Conservation (phyloP, 495 filamentous ascomycete genomes). For the Penicillium canescens region DNA sequence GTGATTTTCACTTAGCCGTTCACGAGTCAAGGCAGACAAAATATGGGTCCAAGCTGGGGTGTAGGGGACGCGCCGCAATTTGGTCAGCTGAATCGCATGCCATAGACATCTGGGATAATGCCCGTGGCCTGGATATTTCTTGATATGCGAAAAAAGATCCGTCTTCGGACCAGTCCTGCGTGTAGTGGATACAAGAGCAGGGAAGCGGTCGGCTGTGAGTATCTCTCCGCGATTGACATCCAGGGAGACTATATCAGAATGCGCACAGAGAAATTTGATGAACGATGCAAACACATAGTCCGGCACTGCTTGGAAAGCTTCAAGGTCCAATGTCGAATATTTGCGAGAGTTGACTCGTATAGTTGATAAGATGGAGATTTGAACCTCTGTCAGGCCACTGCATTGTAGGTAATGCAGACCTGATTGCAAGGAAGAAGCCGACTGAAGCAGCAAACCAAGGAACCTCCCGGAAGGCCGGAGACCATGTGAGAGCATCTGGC, state of each 20-base stretch:
- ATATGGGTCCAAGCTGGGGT: constrained; percentile 43
- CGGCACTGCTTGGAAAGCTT: constrained; percentile 32
- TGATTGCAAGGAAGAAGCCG: constrained; percentile 35
- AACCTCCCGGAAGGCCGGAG: constrained; percentile 44
- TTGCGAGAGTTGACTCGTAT: constrained; percentile 17
- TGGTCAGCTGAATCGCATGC: constrained; percentile 46
- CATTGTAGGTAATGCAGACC: constrained; percentile 44
- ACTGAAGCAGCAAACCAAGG: constrained; percentile 48
- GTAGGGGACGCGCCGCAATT: constrained; percentile 26
- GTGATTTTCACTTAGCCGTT: constrained; percentile 17
- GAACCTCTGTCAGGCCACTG: constrained; percentile 34
- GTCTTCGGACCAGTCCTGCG: constrained; percentile 2
- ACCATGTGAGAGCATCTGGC: constrained; percentile 51
- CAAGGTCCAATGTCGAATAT: constrained; percentile 14
- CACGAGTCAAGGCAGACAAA: constrained; percentile 27
- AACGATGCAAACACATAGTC: constrained; percentile 48
- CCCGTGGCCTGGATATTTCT: constrained; percentile 14
- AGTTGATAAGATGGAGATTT: constrained; percentile 36
- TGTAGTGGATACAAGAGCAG: constrained; percentile 21
- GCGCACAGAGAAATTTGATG: constrained; percentile 45
- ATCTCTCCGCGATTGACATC: constrained; percentile 13
- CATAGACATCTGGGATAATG: constrained; percentile 34
- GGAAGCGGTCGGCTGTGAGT: constrained; percentile 32
- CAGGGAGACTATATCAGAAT: constrained; percentile 12
- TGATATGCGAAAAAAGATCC: constrained; percentile 22